Base-by-base conservation (phyloP, 2,329 filamentous ascomycete genomes). In the Xylaria hypoxylon region DNA sequence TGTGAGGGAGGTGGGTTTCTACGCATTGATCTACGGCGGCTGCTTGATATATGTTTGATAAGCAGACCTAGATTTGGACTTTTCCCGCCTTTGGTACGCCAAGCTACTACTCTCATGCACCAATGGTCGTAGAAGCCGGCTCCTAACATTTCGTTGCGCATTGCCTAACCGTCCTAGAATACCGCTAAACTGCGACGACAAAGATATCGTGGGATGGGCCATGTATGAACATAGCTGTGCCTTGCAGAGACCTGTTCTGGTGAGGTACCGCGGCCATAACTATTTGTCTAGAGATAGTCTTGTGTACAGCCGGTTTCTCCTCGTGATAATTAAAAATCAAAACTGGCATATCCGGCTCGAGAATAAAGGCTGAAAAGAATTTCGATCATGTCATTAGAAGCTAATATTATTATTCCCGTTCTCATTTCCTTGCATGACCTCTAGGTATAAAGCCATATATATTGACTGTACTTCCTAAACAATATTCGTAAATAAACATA, bases 401-500 rank as follows among this genome's bases (percentile, higher is more conserved):
- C 7, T 2, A 5, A 35, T 40, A 50, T 3, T 45, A 26, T 22
- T 35, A 28, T 55, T 13, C n/a, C 45, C 24, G 22, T 51, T 38
- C 26, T 19, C 51, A 4, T 24, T 47, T 45, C 5, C 3, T 13
- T 38, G 19, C 13, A 17, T 8, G 26, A 2, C 22, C 28, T 40
- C 5, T 28, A 45, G 15, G 33, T 63, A 42, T 33, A 60, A 17
- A 55, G 13, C 2, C 44, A 11, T 8, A 57, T 38, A 60, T 13
- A 19, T 38, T 11, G 26, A 22, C 2, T 19, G 42, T 28, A 19
- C 24, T 24, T 22, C 26, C 6, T 26, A 44, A 58, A 31, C 19
- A 3, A 31, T 52, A n/a, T 50, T n/a, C 11, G 4, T n/a, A 58
- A 60, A 28, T 26, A 64, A 55, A 69, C 64, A 8, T 53, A 62